phyloP scores from a whole-genome alignment of 306 rosid species.

The Amphicarpaea edgeworthii region DNA sequence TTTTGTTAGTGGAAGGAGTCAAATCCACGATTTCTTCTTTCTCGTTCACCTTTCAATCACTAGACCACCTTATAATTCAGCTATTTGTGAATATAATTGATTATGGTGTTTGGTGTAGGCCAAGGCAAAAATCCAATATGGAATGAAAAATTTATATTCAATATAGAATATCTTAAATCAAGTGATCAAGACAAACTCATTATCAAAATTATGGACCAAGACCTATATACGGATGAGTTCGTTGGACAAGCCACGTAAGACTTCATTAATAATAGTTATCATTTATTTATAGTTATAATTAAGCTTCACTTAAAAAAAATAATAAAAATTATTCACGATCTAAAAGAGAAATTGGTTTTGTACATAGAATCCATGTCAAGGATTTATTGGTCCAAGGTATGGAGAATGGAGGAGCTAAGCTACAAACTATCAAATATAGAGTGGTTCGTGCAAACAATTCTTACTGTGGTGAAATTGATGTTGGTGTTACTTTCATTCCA shows the following conservation, averaged over 20 bases:
- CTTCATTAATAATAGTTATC: not conserved
- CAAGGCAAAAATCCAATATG: slow-evolving; percentile 61
- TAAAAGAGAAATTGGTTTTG: not conserved
- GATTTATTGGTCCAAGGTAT: slow-evolving; percentile 66
- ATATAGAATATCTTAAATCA: slow-evolving; percentile 62
- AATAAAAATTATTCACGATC: no score
- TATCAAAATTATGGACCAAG: slow-evolving; percentile 75
- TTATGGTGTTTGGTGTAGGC: slow-evolving; percentile 45
- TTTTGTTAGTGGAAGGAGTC: no score
- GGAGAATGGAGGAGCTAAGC: slow-evolving; percentile 64
- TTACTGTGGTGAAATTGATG: slow-evolving; percentile 73
- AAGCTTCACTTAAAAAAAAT: no score
- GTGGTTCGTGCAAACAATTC: slow-evolving; percentile 54
- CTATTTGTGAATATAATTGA: no score
- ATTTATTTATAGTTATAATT: no score
- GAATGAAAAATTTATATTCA: slow-evolving; percentile 71
- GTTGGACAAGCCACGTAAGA: slow-evolving; percentile 78
- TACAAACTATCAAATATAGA: slow-evolving; percentile 60
- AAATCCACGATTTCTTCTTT: no score
- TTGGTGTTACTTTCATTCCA: slow-evolving; percentile 62
- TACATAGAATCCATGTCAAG: slow-evolving; percentile 43
- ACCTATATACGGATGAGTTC: slow-evolving; percentile 65
- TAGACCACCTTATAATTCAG: no score
- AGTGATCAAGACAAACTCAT: slow-evolving; percentile 56
- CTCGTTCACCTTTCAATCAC: no score